Conservation (phyloP, 1,139 yeast genomes). For the Magnusiomyces paraingens region DNA sequence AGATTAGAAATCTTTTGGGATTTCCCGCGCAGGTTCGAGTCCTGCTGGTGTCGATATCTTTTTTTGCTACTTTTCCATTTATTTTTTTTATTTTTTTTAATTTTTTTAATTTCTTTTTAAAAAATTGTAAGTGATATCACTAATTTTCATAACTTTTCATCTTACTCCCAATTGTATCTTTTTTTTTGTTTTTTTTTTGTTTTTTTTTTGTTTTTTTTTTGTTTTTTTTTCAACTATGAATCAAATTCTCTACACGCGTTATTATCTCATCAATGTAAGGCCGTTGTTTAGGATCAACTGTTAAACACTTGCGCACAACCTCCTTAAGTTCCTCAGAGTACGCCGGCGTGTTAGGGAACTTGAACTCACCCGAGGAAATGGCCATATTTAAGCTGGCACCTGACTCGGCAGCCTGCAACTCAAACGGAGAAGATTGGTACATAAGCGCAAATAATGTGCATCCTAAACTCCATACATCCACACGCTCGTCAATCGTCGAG, state of each 20-base stretch:
- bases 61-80: not conserved
- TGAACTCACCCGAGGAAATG: constrained; percentile 61
- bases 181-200: not conserved
- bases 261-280: constrained; percentile 59
- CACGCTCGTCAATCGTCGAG: constrained; percentile 55
- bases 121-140: not conserved
- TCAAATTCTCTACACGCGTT: constrained; percentile 24
- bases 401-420: constrained; percentile 66
- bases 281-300: constrained; percentile 51
- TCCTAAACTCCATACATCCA: constrained; percentile 90
- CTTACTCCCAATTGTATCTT: too few relatives aligned
- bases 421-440: constrained; percentile 82
- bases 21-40: constrained; percentile 89
- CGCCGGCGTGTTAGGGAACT: constrained; percentile 50
- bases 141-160: too few relatives aligned
- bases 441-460: constrained; percentile 72
- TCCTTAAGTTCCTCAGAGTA: constrained; percentile 53
- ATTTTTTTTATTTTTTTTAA: not conserved
- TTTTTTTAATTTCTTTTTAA: not conserved
- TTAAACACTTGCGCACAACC: constrained; percentile 54
- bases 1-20: constrained; percentile 81
- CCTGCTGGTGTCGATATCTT: constrained; percentile 78
- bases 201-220: not conserved
- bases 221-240: not conserved
- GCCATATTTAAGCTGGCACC: constrained; percentile 82